Base-by-base conservation (phyloP, 306 rosid genomes). In the Vicia sativa region DNA sequence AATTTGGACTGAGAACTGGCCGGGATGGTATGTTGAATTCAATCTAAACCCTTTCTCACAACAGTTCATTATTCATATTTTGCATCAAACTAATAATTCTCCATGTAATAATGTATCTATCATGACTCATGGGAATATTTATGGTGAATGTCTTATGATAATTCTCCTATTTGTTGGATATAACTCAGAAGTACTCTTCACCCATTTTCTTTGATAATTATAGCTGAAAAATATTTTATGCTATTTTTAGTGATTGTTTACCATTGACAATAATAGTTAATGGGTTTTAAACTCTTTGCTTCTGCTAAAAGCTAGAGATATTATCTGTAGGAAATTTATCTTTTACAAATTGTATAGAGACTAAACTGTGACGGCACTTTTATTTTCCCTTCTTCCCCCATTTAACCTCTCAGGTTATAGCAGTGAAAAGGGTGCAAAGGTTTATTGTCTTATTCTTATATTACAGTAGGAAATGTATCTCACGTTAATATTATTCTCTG, bases 1-100 rank as follows among this genome's bases (percentile, higher is more conserved):
- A 85, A 82, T 92, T 43, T 92, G 98, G 98, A 92, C 98, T 23
- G 98, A 92, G 73, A 92, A 92, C 74, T 92, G 96, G 96, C 96
- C 98, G 43, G 98, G 98, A 79, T 92, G 98, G 98, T 92, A 87
- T 66, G 78, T 64, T 60, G 53, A 50, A 53, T 65, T 76, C 56
- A 15, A 10, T 46, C 28, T 46, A 19, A 35, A 67, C 43, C 56
- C 54, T 67, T 59, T 16, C 66, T 70, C 37, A 50, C 44, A 65
- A 28, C 42, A 6, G 74, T 72, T 21, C 65, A 16, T 67, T 25
- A 28, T 72, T 76, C 54, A 42, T 44, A 48, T 35, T 70, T 69
- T 56, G 44, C 49, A 28, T 50, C 37, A 26, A 15, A 11, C 42
- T n/a, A 12, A 65, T 28, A 61, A 57, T 48, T 68, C 48, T 59